Percentiles rank a stretch among this genome's conserved stretches.
These are phyloP conservation scores for Trichoderma reesei DNA, from an alignment of 495 filamentous ascomycete genomes.

Conservation along the genomic window DNA sequence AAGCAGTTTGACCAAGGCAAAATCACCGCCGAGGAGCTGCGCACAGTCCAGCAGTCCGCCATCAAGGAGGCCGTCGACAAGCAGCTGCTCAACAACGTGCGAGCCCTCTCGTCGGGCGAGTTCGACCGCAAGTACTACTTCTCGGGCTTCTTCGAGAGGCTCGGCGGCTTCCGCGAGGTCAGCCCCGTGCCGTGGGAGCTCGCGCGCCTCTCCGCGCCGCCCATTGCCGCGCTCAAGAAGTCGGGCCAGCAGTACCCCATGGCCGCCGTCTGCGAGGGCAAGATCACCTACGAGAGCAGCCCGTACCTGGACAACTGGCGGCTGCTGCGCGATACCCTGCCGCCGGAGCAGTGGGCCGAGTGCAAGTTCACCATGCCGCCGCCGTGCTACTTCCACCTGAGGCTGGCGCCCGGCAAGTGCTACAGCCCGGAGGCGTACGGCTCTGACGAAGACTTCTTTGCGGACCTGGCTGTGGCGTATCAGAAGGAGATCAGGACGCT, in stretches of 20 bases:
- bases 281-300: constrained; percentile 56
- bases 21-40: constrained; percentile 30
- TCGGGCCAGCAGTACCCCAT: constrained; percentile 54
- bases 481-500: constrained; percentile 53
- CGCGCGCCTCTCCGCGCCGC: constrained; percentile 68
- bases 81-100: constrained; percentile 58
- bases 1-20: constrained; percentile 15
- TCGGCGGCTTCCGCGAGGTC: constrained; percentile 57
- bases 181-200: constrained; percentile 43
- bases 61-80: constrained; percentile 55
- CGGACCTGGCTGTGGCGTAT: constrained; percentile 65
- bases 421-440: constrained; percentile 57
- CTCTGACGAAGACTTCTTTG: constrained; percentile 62
- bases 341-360: constrained; percentile 49
- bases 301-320: constrained; percentile 61
- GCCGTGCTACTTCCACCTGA: constrained; percentile 63
- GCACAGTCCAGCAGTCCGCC: constrained; percentile 51
- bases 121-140: constrained; percentile 64
- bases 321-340: constrained; percentile 51
- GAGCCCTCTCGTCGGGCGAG: constrained; percentile 41
- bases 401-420: constrained; percentile 58
- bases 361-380: constrained; percentile 67
- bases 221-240: constrained; percentile 62
- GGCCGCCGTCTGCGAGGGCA: constrained; percentile 61
- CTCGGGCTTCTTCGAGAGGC: constrained; percentile 66